Evolutionary conservation across 176 grass and related monocot species (phyloP).

Genomic region (Oryza glumipatula): DNA sequence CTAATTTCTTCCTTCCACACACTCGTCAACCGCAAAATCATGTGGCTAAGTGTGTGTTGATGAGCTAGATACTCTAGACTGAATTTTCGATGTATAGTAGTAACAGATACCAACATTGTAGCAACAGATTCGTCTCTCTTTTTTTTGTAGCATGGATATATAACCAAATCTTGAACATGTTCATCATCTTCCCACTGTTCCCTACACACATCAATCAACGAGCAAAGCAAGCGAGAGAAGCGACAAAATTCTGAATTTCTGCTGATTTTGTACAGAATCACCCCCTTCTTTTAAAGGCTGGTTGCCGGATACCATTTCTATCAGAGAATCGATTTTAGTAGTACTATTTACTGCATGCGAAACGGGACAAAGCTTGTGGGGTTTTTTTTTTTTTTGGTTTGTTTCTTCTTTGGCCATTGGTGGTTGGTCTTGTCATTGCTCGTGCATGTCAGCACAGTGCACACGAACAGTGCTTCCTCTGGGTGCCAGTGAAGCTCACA

Average conservation of each 20-base stretch:
- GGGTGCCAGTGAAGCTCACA: constrained; percentile 5
- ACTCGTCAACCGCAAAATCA: background rate
- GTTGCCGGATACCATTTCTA: constrained; percentile 16
- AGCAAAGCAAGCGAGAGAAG: background rate
- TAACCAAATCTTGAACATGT: background rate
- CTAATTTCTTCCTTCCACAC: background rate
- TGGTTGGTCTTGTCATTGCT: constrained; percentile 36
- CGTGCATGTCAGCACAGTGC: background rate
- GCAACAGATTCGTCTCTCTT: background rate
- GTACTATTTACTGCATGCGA: background rate
- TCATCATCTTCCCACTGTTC: background rate
- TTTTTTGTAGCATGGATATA: background rate
- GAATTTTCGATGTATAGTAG: background rate
- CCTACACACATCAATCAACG: background rate
- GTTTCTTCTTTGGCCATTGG: background rate
- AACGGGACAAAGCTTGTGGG: background rate
- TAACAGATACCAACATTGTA: background rate
- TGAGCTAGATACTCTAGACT: background rate
- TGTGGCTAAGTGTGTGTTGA: background rate
- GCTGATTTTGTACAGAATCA: background rate
- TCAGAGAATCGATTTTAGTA: background rate
- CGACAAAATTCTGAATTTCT: background rate
- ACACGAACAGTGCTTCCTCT: background rate
- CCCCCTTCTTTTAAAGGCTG: background rate
- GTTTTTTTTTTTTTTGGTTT: background rate